Evolutionary conservation across 1,284 basidiomycete species (phyloP), one percentile per base, ranked within the genome.

Genomic region (Amylostereum areolatum): DNA sequence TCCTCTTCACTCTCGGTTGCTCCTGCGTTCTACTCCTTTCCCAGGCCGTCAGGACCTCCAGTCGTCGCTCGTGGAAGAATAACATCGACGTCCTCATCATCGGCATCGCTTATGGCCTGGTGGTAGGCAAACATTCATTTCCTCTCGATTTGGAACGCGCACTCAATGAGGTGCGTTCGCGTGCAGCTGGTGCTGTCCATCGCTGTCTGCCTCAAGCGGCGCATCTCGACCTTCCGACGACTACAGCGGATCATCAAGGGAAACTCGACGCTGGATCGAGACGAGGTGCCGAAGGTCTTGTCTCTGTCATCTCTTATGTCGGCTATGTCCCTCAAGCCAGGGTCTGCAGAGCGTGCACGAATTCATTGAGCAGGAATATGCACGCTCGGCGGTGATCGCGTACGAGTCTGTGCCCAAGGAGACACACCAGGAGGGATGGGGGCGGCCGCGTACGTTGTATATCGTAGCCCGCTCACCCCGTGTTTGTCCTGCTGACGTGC

Each of bases 391-490:
- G 57, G 71, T 92, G 40, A 78, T 92, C 53, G 77, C 85, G 11
- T 81, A 88, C 63, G 81, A 89, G 59, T 84, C 85, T 10, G 76
- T 85, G 54, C 89, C 91, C 9, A 84, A 80, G 57, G 78, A 81
- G 42, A 78, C 77, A 1, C 69, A 71, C 52, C 90, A 89, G 57
- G 80, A 85, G 52, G 91, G 91, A 10, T 93, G 90, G 89, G 90
- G 90, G 12, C 68, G 73, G 56, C 89, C 84, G 51, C 85, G 86
- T 82, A 55, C 50, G 77, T 65, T 42, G 8, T 32, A 5, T 34
- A 3, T n/a, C 34, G n/a, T 34, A 9, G 33, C 8, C 31, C 5
- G 8, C n/a, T 5, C 25, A 32, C 24, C 27, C 29, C 18, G 32
- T 10, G 32, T 44, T 24, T 40, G 32, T 32, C 45, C 28, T 10